Conservation (phyloP, 176 grass and related monocot species). For the Bolboschoenus planiculmis region DNA sequence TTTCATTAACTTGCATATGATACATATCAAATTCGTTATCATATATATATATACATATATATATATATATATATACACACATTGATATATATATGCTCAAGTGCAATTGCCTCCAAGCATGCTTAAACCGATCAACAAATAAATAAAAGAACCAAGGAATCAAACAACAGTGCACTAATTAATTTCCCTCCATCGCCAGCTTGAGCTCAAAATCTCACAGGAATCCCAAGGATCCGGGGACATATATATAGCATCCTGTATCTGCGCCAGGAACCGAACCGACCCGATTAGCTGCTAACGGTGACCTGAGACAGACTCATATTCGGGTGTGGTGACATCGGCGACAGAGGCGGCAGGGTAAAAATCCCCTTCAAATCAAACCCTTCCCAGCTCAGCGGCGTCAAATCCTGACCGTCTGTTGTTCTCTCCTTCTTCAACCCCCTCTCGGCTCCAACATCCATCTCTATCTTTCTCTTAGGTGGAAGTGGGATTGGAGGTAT, state of each 20-base stretch:
- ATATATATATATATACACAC: not conserved
- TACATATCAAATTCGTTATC: not conserved
- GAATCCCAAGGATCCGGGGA: constrained; percentile 1
- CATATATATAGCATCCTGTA: not conserved
- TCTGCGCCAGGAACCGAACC: not conserved
- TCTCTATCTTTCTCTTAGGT: constrained; percentile 25
- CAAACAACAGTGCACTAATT: not conserved
- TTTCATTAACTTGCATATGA: not conserved
- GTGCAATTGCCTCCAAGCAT: not conserved
- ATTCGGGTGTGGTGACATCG: constrained; percentile 8
- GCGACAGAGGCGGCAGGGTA: constrained; percentile 25
- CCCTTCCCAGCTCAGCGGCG: constrained; percentile 27
- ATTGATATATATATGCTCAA: not conserved
- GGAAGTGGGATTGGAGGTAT: constrained; percentile 21
- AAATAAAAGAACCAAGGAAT: constrained; percentile 4
- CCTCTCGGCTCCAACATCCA: not conserved
- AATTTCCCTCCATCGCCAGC: not conserved
- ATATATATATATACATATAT: not conserved
- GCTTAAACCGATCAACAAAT: not conserved
- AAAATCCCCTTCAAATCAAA: constrained; percentile 29
- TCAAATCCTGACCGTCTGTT: not conserved
- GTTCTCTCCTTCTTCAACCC: not conserved
- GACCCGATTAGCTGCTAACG: constrained; percentile 10
- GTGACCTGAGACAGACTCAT: constrained; percentile 13
- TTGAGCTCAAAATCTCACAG: not conserved